Conservation (phyloP, 352 stramenopile species). For the Plasmopara viticola region DNA sequence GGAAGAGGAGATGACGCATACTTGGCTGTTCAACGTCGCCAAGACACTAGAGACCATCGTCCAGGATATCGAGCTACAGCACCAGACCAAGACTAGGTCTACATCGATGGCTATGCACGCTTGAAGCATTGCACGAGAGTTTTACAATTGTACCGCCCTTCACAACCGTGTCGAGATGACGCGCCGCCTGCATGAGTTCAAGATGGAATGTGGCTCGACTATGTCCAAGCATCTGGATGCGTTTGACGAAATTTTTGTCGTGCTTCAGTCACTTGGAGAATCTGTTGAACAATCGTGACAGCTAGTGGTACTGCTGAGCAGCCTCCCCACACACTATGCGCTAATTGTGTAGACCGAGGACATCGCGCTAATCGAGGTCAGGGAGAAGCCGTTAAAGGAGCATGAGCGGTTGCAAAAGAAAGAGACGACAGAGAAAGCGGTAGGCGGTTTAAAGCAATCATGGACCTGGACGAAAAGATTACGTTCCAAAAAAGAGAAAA, state of each 20-base stretch:
- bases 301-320: not conserved
- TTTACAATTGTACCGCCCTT: not conserved
- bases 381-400: not conserved
- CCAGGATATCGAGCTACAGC: too few species aligned
- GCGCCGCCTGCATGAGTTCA: not conserved
- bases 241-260: not conserved
- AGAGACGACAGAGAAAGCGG: not conserved
- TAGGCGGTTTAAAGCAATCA: not conserved
- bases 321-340: not conserved
- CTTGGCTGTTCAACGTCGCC: too few species aligned
- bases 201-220: not conserved
- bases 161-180: conserved; percentile 1
- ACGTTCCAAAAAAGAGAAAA: not conserved
- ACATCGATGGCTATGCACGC: not conserved
- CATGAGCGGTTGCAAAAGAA: not conserved
- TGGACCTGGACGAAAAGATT: conserved; percentile 1
- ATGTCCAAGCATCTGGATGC: not conserved
- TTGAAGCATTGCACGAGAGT: not conserved
- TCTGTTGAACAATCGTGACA: not conserved
- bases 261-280: not conserved
- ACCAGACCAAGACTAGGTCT: too few species aligned
- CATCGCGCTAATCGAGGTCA: not conserved
- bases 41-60: too few species aligned
- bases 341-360: not conserved
- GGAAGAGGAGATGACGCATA: too few species aligned